Evolutionary conservation across 2,329 filamentous ascomycete species (phyloP), one percentile per base, ranked within the genome.

Genomic region (Ophiobolus disseminans): DNA sequence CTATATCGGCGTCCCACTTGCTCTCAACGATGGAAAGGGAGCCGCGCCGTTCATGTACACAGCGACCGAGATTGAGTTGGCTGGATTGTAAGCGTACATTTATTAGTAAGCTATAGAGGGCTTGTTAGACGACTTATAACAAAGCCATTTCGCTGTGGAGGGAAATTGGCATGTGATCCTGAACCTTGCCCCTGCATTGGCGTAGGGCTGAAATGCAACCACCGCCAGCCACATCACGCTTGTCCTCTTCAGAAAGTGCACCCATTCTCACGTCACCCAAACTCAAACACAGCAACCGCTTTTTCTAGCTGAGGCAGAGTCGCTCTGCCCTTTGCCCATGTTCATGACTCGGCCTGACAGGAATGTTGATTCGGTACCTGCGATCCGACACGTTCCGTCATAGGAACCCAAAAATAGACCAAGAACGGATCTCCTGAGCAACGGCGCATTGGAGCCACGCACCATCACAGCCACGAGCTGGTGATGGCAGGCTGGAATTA

Each of bases 11-110:
- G 70, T 74, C 9, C 60, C 66, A 8, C 47, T 69, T 9, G 59
- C 50, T 6, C 43, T 69, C 41, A 74, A 75, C 40, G 74, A 75
- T 44, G 69, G 71, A 21, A 75, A 75, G 50, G 73, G 73, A n/a
- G 71, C 68, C 10, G 73, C 69, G n/a, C 67, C 73, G 1, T 75
- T 76, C 62, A 75, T 75, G 62, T 73, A 68, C 45, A 70, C 73
- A 2, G 57, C 58, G 10, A 56, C 61, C 11, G 71, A 74, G 60
- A 60, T 62, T 17, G 68, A 73, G 45, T 45, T 48, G 55, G 56
- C 53, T 20, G 44, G 50, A 19, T 44, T 54, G 17, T 43, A 50
- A 26, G 23, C 16, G 9, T 21, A 11, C 6, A 19, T 11, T 5
- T 10, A 3, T 20, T 20, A 8, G 20, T 21, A 17, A 20, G 2